These are phyloP conservation scores for Leccinum barrowsii DNA, from an alignment of 768 basidiomycete species.

Conservation along the genomic window DNA sequence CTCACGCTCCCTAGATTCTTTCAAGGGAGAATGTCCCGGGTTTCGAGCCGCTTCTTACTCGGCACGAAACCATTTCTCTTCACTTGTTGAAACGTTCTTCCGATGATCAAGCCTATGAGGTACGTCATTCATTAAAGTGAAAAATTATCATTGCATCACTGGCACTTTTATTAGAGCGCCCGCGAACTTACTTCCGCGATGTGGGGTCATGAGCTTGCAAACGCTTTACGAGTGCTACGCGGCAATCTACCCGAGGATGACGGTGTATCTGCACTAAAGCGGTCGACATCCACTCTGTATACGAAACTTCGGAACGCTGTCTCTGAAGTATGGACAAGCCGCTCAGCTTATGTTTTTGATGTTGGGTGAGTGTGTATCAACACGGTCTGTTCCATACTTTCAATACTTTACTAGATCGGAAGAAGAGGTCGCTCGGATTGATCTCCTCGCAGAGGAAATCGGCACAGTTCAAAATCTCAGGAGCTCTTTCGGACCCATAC, in stretches of 20 bases:
- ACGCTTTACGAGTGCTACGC: conserved; percentile 57
- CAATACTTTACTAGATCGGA: conserved; percentile 47
- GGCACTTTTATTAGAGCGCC: conserved; percentile 50
- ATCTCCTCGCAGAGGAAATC: conserved; percentile 70
- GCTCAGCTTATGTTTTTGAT: conserved; percentile 72
- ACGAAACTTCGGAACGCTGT: conserved; percentile 59
- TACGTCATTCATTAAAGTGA: conserved; percentile 31
- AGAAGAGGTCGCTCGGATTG: conserved; percentile 66
- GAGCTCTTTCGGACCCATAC: conserved; percentile 79
- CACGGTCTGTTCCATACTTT: not conserved
- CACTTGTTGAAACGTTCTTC: conserved; percentile 70
- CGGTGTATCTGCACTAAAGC: conserved; percentile 22
- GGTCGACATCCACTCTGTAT: conserved; percentile 39
- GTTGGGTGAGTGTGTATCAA: conserved; percentile 53
- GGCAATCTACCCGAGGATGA: conserved; percentile 44
- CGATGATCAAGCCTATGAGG: conserved; percentile 80
- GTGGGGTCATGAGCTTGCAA: conserved; percentile 82
- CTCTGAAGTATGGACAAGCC: conserved; percentile 70
- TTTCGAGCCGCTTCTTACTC: conserved; percentile 55
- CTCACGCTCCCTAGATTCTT: conserved; percentile 42
- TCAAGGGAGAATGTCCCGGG: conserved; percentile 44
- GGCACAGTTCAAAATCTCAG: conserved; percentile 73
- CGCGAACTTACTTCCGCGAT: conserved; percentile 75
- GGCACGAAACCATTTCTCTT: conserved; percentile 61
- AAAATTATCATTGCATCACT: not conserved